A percentile compares a stretch with the other conserved stretches of the same genome.
phyloP scores from a whole-genome alignment of 2,329 filamentous ascomycete genomes.

The Colletotrichum destructivum region DNA sequence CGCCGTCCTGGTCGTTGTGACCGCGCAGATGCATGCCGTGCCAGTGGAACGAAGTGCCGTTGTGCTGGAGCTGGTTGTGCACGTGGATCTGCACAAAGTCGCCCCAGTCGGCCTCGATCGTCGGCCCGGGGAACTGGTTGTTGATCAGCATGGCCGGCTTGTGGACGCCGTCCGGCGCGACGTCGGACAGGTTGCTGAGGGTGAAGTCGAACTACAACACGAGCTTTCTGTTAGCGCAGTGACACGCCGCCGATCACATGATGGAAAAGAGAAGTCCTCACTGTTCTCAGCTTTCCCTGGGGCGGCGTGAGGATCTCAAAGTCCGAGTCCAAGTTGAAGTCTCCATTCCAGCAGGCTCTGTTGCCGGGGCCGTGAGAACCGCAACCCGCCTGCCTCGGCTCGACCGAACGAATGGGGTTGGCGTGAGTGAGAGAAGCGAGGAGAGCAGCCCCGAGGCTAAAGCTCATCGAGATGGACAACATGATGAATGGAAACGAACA shows the following conservation, averaged over 20 bases:
- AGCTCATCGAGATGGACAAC: slow-evolving; percentile 18
- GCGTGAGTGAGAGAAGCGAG: slow-evolving; percentile 27
- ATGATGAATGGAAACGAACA: slow-evolving; percentile 14
- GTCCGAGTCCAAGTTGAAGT: slow-evolving; percentile 51
- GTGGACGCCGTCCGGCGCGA: slow-evolving; percentile 45
- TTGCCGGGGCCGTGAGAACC: slow-evolving; percentile 50
- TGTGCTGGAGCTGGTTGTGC: slow-evolving; percentile 71
- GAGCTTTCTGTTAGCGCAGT: neutral
- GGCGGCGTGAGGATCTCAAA: slow-evolving; percentile 48
- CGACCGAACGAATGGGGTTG: slow-evolving; percentile 34
- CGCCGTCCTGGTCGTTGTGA: slow-evolving; percentile 60
- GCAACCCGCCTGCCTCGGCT: slow-evolving; percentile 41
- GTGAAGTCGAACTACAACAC: slow-evolving; percentile 46
- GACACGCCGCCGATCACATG: too few relatives aligned
- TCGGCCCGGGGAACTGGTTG: slow-evolving; percentile 64
- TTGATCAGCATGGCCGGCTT: slow-evolving; percentile 62
- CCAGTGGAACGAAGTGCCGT: slow-evolving; percentile 64
- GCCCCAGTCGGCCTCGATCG: slow-evolving; percentile 63
- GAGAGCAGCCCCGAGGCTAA: slow-evolving; percentile 32
- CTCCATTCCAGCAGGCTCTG: slow-evolving; percentile 51
- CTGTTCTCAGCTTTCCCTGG: slow-evolving; percentile 45
- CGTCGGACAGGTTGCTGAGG: slow-evolving; percentile 46
- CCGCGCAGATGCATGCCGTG: slow-evolving; percentile 63
- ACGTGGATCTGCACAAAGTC: slow-evolving; percentile 68
- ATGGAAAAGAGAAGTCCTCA: slow-evolving; percentile 33